A percentile compares a stretch with the other conserved stretches of the same genome.
phyloP scores from a whole-genome alignment of 2,329 filamentous ascomycete species.

The Trichoderma brevicompactum region DNA sequence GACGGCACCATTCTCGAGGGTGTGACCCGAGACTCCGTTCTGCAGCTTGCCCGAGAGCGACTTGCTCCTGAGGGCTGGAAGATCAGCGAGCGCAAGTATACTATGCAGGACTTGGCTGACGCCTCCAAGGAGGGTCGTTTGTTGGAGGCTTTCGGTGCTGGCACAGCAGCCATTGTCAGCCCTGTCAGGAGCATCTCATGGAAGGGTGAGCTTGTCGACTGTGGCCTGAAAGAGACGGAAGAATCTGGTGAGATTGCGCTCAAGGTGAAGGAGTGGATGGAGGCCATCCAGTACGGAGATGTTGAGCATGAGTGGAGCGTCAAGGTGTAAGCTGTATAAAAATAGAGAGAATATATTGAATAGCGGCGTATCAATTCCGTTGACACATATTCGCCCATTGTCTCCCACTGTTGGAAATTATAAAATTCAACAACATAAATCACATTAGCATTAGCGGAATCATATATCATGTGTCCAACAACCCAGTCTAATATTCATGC shows the following conservation, averaged over 20 bases:
- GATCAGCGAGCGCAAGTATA: constrained; percentile 86
- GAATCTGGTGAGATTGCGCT: constrained; percentile 87
- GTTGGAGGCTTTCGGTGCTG: constrained; percentile 90
- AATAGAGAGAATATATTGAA: background rate
- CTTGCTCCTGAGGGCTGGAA: constrained; percentile 86
- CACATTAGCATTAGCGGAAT: constrained; percentile 3
- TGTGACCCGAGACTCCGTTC: constrained; percentile 88
- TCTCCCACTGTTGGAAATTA: background rate
- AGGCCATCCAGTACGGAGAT: constrained; percentile 92
- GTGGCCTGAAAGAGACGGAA: constrained; percentile 77
- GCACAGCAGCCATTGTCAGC: constrained; percentile 92
- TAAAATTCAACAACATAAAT: background rate
- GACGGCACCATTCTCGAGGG: constrained; percentile 97
- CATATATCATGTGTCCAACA: constrained; percentile 26
- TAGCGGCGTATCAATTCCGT: background rate
- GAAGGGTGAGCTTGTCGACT: constrained; percentile 79
- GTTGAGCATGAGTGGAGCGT: constrained; percentile 92
- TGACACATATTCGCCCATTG: too few relatives aligned
- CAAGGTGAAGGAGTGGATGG: constrained; percentile 96
- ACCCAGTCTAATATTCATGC: constrained; percentile 40
- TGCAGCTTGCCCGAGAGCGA: constrained; percentile 82
- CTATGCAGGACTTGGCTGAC: constrained; percentile 82
- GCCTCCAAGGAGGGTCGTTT: constrained; percentile 83
- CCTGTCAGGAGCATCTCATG: constrained; percentile 89
- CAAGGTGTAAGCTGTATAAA: constrained; percentile 38